Base-by-base conservation (phyloP, 176 grass and related monocot genomes). In the Oryza meridionalis region DNA sequence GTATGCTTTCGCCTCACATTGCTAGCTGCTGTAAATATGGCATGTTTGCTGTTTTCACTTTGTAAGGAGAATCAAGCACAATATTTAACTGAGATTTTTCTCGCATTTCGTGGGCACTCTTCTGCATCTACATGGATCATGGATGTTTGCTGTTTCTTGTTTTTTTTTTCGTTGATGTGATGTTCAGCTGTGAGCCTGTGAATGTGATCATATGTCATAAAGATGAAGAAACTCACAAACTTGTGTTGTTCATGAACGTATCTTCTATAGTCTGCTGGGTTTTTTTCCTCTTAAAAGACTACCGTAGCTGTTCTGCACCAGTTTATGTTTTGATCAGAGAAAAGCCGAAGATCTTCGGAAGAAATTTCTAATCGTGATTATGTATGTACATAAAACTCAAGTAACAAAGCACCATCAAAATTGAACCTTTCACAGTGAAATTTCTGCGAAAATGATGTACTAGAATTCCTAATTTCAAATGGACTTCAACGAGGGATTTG, bases 11-110 rank as follows among this genome's bases (percentile, higher is more conserved):
- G 26, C 10, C 69, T 29, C 33, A 51, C 15, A 21, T n/a, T 89
- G 45, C 25, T 9, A 74, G 40, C 27, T 62, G 49, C 15, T 89
- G 87, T 84, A 84, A 76, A 89, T 89, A 80, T 32, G 13, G 14
- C 40, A 62, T 85, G 65, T 24, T 19, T 85, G 11, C 11, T 53
- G 50, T 22, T 77, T 66, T 40, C 6, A 67, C 4, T 77, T 3
- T 85, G 82, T 81, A 81, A 58, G 59, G 31, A 14, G 16, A 66
- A 66, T 65, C 43, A 9, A 32, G 32, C 51, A 38, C 8, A 61
- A 46, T 12, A 33, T 19, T 13, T 51, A 40, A 43, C 65, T 33
- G 31, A 15, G 12, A 6, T 71, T 61, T 6, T 63, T 76, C 27
- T 62, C 8, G 44, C 1, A 71, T 76, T 85, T 49, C n/a, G 5